These are phyloP conservation scores for Wallacemonas rigidus DNA, from an alignment of 208 protist species.

Conservation along the genomic window DNA sequence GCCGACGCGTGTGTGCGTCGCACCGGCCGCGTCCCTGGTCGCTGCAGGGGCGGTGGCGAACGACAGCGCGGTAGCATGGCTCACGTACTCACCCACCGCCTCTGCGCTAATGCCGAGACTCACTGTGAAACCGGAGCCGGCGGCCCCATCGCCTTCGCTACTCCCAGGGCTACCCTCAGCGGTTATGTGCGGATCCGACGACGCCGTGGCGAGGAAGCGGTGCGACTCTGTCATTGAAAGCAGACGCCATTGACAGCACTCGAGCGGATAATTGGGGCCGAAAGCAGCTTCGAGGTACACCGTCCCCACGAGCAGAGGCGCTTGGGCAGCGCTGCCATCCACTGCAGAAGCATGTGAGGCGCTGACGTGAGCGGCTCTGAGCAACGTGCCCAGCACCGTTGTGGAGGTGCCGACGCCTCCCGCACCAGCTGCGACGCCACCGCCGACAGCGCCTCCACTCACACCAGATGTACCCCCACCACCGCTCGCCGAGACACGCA, in stretches of 20 bases:
- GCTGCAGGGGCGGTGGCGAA: neutral
- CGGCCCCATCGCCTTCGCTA: neutral
- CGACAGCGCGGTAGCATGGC: neutral
- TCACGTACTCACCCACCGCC: neutral
- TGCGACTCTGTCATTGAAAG: conserved; percentile 2
- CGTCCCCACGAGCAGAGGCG: conserved; percentile 23
- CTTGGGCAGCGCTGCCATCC: neutral
- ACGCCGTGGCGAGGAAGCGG: neutral
- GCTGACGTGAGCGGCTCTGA: neutral
- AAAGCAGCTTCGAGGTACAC: conserved; percentile 44
- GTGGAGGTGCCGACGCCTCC: neutral
- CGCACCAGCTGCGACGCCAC: neutral
- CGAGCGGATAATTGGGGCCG: conserved; percentile 38
- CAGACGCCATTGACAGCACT: conserved; percentile 51
- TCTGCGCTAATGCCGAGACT: conserved; percentile 11
- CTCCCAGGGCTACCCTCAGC: neutral
- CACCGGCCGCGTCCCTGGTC: neutral
- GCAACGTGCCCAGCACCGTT: neutral
- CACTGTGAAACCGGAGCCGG: conserved; percentile 3
- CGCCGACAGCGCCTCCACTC: neutral
- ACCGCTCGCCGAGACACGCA: neutral
- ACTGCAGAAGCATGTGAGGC: neutral
- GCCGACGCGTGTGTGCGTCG: neutral
- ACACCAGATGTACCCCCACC: neutral
- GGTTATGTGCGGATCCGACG: neutral